Conservation (phyloP, 1,284 basidiomycete genomes). For the Cryptococcus amylolentus region DNA sequence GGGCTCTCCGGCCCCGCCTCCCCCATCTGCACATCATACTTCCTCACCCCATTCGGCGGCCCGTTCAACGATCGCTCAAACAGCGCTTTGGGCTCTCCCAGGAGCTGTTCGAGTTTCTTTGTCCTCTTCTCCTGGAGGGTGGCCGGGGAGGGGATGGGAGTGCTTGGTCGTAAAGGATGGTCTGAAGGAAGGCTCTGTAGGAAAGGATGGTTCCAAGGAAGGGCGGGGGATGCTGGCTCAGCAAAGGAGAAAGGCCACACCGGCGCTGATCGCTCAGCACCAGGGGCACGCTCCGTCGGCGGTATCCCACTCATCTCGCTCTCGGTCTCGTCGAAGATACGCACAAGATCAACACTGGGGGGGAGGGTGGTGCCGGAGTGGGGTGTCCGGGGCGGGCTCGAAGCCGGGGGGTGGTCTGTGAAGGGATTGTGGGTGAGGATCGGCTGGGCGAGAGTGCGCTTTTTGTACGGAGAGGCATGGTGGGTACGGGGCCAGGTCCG, state of each 20-base stretch:
- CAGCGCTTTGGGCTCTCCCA: conserved; percentile 54
- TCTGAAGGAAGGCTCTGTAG: background rate
- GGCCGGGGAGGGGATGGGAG: conserved; percentile 62
- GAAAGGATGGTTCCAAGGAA: background rate
- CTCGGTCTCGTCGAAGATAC: too few species aligned
- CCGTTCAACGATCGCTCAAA: conserved; percentile 33
- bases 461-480: too few species aligned
- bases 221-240: background rate
- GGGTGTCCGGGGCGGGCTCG: too few species aligned
- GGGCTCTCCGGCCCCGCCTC: conserved; percentile 18
- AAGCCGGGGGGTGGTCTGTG: background rate
- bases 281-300: too few species aligned
- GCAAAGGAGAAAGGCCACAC: too few species aligned
- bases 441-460: background rate
- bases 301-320: too few species aligned
- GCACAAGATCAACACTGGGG: too few species aligned
- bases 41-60: conserved; percentile 17
- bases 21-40: conserved; percentile 13
- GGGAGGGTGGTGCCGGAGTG: too few species aligned
- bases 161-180: too few species aligned
- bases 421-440: background rate
- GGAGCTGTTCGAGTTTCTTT: conserved; percentile 70
- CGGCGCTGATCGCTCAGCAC: too few species aligned
- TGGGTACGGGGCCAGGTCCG: too few species aligned
- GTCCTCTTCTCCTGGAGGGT: conserved; percentile 67